Conservation (phyloP, 345 rosid genomes). For the Salix suchowensis region DNA sequence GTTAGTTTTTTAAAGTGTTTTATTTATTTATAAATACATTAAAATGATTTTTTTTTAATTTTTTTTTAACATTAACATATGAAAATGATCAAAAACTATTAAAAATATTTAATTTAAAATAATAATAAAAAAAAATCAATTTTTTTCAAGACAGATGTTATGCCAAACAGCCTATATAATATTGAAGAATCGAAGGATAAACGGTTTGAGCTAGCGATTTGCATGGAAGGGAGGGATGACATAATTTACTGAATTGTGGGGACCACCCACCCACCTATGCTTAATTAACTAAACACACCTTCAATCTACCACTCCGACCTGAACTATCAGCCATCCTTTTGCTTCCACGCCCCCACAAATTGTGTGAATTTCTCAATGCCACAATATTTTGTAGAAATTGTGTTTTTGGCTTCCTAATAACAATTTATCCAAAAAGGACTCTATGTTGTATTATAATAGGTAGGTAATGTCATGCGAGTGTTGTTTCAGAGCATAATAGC, state of each 20-base stretch:
- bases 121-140: too few relatives aligned
- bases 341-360: background rate
- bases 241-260: background rate
- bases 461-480: too few relatives aligned
- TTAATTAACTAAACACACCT: background rate
- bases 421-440: too few relatives aligned
- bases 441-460: too few relatives aligned
- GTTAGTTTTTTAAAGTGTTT: accelerated
- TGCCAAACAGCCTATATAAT: too few relatives aligned
- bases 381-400: background rate
- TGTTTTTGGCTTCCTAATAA: background rate
- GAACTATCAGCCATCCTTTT: background rate
- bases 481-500: too few relatives aligned
- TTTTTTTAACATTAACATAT: too few relatives aligned
- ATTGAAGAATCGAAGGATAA: too few relatives aligned
- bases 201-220: background rate
- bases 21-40: too few relatives aligned
- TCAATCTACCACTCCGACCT: background rate
- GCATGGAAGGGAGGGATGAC: background rate
- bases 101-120: too few relatives aligned
- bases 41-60: too few relatives aligned
- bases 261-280: background rate
- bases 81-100: accelerated
- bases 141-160: too few relatives aligned
- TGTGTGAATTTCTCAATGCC: background rate